Conservation (phyloP, 805 yeast species). For the Saccharomycopsis sp. region DNA sequence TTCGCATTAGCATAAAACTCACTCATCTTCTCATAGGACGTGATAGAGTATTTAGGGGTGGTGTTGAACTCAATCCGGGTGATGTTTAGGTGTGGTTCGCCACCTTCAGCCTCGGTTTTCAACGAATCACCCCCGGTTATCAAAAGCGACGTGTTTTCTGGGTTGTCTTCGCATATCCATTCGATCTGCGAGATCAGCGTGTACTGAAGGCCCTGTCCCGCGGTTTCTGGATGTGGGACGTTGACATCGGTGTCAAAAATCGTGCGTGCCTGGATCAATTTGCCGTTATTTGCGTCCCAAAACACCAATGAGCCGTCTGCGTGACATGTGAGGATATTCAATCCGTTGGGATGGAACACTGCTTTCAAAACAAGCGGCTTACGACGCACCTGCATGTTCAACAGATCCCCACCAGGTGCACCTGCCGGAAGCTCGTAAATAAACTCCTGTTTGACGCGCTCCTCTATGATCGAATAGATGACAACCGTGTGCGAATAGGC, state of each 20-base stretch:
- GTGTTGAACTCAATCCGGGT: slow-evolving; percentile 68
- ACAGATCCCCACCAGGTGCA: slow-evolving; percentile 64
- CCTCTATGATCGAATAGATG: slow-evolving; percentile 55
- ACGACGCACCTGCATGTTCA: slow-evolving; percentile 28
- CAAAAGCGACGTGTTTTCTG: slow-evolving; percentile 70
- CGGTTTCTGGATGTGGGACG: slow-evolving; percentile 34
- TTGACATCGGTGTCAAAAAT: slow-evolving; percentile 61
- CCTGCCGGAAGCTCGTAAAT: slow-evolving; percentile 59
- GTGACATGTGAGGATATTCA: slow-evolving; percentile 73
- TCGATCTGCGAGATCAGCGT: slow-evolving; percentile 45
- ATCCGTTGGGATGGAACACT: slow-evolving; percentile 88
- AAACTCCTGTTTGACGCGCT: slow-evolving; percentile 46
- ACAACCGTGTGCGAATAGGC: slow-evolving; percentile 67
- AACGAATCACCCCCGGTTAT: slow-evolving; percentile 60
- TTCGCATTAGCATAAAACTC: slow-evolving; percentile 60
- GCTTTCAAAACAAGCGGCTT: slow-evolving; percentile 45
- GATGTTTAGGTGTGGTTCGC: slow-evolving; percentile 29
- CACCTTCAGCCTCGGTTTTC: slow-evolving; percentile 35
- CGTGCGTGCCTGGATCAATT: slow-evolving; percentile 66
- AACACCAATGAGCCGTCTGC: slow-evolving; percentile 80
- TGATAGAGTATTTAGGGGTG: slow-evolving; percentile 71
- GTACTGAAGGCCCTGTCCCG: slow-evolving; percentile 24
- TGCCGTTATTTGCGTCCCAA: slow-evolving; percentile 86
- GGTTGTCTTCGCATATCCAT: slow-evolving; percentile 78
- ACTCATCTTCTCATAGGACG: slow-evolving; percentile 80